Evolutionary conservation across 352 stramenopile species (phyloP).

Genomic region (Phytophthora capsici): DNA sequence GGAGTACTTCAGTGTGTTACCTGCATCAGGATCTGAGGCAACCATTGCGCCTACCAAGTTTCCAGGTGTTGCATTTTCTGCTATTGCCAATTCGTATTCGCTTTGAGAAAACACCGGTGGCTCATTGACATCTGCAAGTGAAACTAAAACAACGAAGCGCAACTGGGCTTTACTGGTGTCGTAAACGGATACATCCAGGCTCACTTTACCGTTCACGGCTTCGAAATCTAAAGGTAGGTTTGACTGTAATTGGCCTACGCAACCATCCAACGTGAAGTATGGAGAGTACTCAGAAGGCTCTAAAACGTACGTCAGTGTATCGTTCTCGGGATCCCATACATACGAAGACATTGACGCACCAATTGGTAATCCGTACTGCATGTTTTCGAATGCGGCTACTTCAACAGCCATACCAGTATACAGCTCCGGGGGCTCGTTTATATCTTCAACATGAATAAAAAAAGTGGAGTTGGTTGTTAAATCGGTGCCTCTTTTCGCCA

Average conservation of each 20-base stretch:
- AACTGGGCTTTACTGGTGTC: slow-evolving; percentile 20
- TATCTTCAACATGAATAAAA: slow-evolving; percentile 16
- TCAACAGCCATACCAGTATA: slow-evolving; percentile 3
- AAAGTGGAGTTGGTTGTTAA: slow-evolving; percentile 17
- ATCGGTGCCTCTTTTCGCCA: slow-evolving; percentile 13
- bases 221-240: slow-evolving; percentile 52
- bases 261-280: slow-evolving; percentile 57
- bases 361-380: slow-evolving; percentile 17
- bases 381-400: slow-evolving; percentile 23
- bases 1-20: slow-evolving; percentile 10
- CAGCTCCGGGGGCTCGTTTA: slow-evolving; percentile 30
- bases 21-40: slow-evolving; percentile 25
- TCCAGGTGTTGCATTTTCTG: slow-evolving; percentile 18
- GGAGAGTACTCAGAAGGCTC: slow-evolving; percentile 48
- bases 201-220: slow-evolving; percentile 9
- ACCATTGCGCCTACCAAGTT: slow-evolving; percentile 8
- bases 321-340: slow-evolving; percentile 67
- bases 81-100: slow-evolving; percentile 7
- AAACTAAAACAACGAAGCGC: slow-evolving; percentile 10
- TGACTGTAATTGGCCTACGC: slow-evolving; percentile 51
- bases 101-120: slow-evolving; percentile 21
- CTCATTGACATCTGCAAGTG: slow-evolving; percentile 30
- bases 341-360: slow-evolving; percentile 35
- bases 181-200: slow-evolving; percentile 21
- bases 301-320: slow-evolving; percentile 49